These are phyloP conservation scores for Pseudisothecium myosuroides DNA, from an alignment of 225 moss, liverwort and hornwort genomes.

Conservation along the genomic window DNA sequence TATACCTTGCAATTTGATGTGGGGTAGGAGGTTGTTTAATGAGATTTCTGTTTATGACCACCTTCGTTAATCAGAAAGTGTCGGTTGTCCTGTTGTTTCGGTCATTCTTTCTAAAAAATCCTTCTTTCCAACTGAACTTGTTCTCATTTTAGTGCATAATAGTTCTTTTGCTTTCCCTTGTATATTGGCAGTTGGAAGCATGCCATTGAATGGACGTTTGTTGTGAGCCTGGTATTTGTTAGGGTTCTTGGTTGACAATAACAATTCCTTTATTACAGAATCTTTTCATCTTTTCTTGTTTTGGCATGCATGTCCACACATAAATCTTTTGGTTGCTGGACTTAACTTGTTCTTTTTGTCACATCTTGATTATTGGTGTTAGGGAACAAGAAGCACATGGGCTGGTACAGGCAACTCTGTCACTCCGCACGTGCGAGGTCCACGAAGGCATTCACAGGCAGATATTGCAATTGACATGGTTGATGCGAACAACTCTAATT, in stretches of 20 bases:
- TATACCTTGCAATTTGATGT: neutral
- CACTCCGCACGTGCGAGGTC: conserved; percentile 72
- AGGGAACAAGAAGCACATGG: conserved; percentile 57
- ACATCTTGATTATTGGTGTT: neutral
- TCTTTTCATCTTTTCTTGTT: neutral
- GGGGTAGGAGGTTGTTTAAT: neutral
- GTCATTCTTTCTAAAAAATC: neutral
- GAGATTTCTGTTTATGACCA: neutral
- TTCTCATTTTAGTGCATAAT: neutral
- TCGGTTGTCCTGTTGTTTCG: neutral
- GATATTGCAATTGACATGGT: conserved; percentile 80
- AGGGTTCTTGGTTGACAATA: neutral
- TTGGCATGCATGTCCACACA: neutral
- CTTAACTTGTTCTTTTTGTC: neutral
- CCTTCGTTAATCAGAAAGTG: neutral
- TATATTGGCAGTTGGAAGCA: neutral
- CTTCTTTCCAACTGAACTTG: neutral
- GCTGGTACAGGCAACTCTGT: conserved; percentile 27
- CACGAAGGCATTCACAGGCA: conserved; percentile 35
- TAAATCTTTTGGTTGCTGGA: neutral
- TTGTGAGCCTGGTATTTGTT: neutral
- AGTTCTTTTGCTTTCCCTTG: neutral
- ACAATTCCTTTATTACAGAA: neutral
- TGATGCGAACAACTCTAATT: conserved; percentile 15
- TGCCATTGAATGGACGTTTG: neutral